Percentiles rank a stretch among this genome's conserved stretches.
These are phyloP conservation scores for Lanmaoa pseudosensibilis DNA, from an alignment of 768 basidiomycete species.

Conservation along the genomic window DNA sequence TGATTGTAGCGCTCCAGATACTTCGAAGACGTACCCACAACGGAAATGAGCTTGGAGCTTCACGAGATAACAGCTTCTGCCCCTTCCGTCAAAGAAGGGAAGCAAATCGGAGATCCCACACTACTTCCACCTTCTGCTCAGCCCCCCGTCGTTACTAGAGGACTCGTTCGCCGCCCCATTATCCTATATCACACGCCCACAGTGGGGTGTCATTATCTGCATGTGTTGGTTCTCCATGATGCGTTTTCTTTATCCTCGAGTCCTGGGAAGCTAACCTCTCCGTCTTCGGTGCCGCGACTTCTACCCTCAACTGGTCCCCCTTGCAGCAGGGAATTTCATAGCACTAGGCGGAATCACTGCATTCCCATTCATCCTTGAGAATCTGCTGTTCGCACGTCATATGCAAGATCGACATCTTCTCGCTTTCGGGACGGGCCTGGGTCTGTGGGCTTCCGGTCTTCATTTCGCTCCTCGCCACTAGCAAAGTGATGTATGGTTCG, in stretches of 20 bases:
- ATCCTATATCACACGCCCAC: conserved; percentile 25
- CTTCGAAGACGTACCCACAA: conserved; percentile 42
- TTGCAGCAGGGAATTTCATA: conserved; percentile 68
- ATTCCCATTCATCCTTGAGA: conserved; percentile 66
- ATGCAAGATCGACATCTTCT: conserved; percentile 62
- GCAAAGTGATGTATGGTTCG: conserved; percentile 46
- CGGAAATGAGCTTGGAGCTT: conserved; percentile 10
- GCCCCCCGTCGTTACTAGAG: background rate
- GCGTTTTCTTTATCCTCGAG: conserved; percentile 70
- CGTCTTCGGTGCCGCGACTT: conserved; percentile 47
- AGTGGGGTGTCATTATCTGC: conserved; percentile 57
- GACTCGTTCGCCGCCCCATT: conserved; percentile 10
- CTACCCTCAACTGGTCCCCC: conserved; percentile 54
- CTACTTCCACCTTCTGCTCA: background rate
- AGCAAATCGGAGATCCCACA: background rate
- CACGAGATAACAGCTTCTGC: background rate
- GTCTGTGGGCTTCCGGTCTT: conserved; percentile 54
- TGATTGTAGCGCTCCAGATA: conserved; percentile 31
- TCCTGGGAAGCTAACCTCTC: conserved; percentile 71
- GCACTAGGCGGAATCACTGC: conserved; percentile 60
- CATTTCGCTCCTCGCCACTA: conserved; percentile 43
- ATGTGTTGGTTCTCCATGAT: conserved; percentile 74
- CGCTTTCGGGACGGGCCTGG: conserved; percentile 50
- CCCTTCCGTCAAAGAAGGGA: conserved; percentile 2
- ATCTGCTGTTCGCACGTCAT: conserved; percentile 56